phyloP scores from a whole-genome alignment of 306 rosid genomes.

The Begonia fuchsioides region DNA sequence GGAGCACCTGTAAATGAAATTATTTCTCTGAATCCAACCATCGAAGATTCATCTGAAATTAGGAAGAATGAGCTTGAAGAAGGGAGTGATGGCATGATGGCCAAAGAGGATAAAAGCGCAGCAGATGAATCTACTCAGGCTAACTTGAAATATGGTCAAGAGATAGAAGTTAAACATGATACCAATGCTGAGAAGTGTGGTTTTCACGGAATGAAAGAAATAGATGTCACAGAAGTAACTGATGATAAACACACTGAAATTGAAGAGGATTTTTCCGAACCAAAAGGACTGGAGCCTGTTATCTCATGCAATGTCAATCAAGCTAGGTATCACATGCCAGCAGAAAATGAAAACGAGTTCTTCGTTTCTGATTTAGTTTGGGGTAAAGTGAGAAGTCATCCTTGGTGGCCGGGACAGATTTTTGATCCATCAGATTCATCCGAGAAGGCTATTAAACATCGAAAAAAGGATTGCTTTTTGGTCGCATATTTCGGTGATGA shows the following conservation, averaged over 20 bases:
- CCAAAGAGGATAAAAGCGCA: slow-evolving; percentile 3
- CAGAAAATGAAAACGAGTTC: slow-evolving; percentile 47
- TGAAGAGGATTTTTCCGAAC: slow-evolving; percentile 20
- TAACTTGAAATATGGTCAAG: slow-evolving; percentile 16
- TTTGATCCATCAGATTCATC: slow-evolving; percentile 77
- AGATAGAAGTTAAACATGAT: slow-evolving; percentile 16
- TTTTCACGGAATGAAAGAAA: slow-evolving; percentile 10
- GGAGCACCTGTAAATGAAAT: slow-evolving; percentile 7
- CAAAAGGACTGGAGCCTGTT: slow-evolving; percentile 15
- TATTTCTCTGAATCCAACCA: slow-evolving; percentile 11
- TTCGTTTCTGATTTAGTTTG: slow-evolving; percentile 80
- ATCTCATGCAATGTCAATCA: slow-evolving; percentile 18
- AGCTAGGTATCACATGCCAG: slow-evolving; percentile 38
- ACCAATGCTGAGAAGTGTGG: slow-evolving; percentile 13
- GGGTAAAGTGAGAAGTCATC: slow-evolving; percentile 98
- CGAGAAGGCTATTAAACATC: slow-evolving; percentile 73
- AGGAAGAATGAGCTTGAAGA: not conserved
- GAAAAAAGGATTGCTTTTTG: slow-evolving; percentile 68
- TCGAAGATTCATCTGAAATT: slow-evolving; percentile 7
- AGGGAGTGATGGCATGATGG: not conserved
- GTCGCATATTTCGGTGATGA: slow-evolving; percentile 94
- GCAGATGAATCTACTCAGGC: slow-evolving; percentile 10
- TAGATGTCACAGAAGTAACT: slow-evolving; percentile 15
- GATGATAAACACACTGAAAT: slow-evolving; percentile 13
- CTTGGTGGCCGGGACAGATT: slow-evolving; percentile 99